A percentile compares a stretch with the other conserved stretches of the same genome.
Conservation (phyloP, 1,284 basidiomycete species). For the Fomitiporia mediterranea region DNA sequence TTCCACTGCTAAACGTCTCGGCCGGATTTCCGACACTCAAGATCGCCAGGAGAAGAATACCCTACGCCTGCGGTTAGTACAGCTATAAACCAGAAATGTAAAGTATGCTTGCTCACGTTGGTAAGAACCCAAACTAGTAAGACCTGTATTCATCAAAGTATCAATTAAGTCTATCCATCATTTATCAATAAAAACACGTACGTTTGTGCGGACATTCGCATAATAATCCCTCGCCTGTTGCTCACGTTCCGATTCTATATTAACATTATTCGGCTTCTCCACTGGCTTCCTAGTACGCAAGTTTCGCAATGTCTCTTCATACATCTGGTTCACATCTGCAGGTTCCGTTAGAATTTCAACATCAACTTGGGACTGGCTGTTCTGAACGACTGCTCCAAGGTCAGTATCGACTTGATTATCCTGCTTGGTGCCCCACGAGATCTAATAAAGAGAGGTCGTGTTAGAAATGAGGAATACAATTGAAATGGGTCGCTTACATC, state of each 20-base stretch:
- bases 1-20: conserved; percentile 56
- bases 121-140: conserved; percentile 82
- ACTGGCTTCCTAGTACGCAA: conserved; percentile 67
- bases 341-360: conserved; percentile 84
- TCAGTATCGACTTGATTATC: conserved; percentile 64
- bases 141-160: conserved; percentile 36
- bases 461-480: not conserved
- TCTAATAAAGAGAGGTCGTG: conserved; percentile 36
- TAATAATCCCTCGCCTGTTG: conserved; percentile 83
- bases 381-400: conserved; percentile 76
- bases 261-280: conserved; percentile 18
- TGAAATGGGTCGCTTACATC: conserved; percentile 45
- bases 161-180: not conserved
- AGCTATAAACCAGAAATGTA: not conserved
- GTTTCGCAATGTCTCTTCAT: conserved; percentile 85
- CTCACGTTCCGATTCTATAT: conserved; percentile 41
- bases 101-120: conserved; percentile 52
- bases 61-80: conserved; percentile 39
- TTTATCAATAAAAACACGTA: conserved; percentile 34
- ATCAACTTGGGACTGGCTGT: conserved; percentile 79
- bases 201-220: conserved; percentile 88
- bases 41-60: conserved; percentile 69
- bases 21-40: conserved; percentile 61
- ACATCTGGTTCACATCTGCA: conserved; percentile 84
- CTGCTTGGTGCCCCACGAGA: conserved; percentile 92